Percentiles rank a stretch among this genome's conserved stretches.
Evolutionary conservation across 2,329 filamentous ascomycete species (phyloP).

Genomic region (Fusarium papillatum): DNA sequence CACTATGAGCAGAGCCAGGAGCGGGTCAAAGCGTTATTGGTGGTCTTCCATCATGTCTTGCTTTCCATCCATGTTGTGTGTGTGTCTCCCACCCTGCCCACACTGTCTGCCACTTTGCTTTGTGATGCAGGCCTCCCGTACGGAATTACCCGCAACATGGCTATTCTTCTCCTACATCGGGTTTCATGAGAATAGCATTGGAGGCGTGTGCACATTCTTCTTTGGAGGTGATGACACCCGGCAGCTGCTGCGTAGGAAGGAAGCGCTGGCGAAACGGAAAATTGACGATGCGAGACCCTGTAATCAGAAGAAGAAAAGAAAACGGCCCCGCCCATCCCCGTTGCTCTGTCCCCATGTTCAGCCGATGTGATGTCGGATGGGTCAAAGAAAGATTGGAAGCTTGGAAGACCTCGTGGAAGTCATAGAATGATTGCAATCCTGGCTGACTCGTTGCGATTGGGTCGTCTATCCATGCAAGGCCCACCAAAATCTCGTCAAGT

Average conservation of each 20-base stretch:
- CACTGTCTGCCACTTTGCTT: background rate
- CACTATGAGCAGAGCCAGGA: background rate
- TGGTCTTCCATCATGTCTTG: background rate
- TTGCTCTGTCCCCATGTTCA: slow-evolving; percentile 10
- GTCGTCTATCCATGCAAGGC: slow-evolving; percentile 2
- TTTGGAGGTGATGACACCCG: background rate
- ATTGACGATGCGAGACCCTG: slow-evolving; percentile 10
- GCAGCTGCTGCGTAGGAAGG: background rate
- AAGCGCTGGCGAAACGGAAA: slow-evolving; percentile 8
- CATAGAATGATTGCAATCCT: slow-evolving; percentile 27
- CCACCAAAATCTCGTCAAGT: slow-evolving; percentile 35
- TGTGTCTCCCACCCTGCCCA: background rate
- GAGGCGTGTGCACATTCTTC: background rate
- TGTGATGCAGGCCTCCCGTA: slow-evolving; percentile 4
- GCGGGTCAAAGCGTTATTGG: slow-evolving; percentile 29
- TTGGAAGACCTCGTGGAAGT: slow-evolving; percentile 37
- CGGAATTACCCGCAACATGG: slow-evolving; percentile 1
- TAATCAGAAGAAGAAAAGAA: slow-evolving; percentile 17
- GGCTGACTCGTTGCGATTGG: slow-evolving; percentile 28
- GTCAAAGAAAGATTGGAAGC: slow-evolving; percentile 38
- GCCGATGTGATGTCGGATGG: slow-evolving; percentile 5
- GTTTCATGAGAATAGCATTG: background rate
- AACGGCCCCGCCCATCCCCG: slow-evolving; percentile 6
- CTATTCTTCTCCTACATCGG: background rate
- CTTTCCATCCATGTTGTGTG: background rate